Evolutionary conservation across 208 protist species (phyloP), one percentile per base, ranked within the genome.

Genomic region (Wallacemonas sp.): DNA sequence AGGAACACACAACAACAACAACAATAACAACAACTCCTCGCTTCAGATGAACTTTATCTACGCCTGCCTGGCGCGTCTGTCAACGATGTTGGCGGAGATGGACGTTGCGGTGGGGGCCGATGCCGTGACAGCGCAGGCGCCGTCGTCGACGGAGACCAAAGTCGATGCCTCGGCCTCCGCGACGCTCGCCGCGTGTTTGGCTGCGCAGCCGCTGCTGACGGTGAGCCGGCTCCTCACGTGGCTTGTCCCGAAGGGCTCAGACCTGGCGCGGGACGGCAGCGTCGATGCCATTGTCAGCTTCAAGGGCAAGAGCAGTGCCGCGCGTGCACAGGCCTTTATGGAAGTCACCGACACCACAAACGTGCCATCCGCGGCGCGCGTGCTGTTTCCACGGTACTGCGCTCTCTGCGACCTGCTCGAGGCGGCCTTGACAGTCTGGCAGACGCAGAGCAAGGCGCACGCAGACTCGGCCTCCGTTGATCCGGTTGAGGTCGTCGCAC

Each of bases 261-360:
- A 52, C 26, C 58, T 83, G n/a, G 26, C 36, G 14, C 39, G 30
- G 1, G 17, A 49, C 12, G 66, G 75, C 65, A 65, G 74, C 43
- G 73, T 55, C 19, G 82, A 85, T 19, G 30, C 70, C 9, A 55
- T 65, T 1, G 78, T 88, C 33, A 70, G 72, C n/a, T 61, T 79
- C 14, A 79, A 80, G 49, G 64, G 61, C 17, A 30, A 56, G 16
- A 9, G 57, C 21, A 70, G 55, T 34, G 64, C 58, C 1, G 21
- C 56, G 2, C 68, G 73, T 36, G 52, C 52, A 27, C 52, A 58
- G 38, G 57, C 38, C 57, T 49, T 62, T 24, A 2, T 47, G 23
- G 26, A 58, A n/a, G 41, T 16, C 21, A 23, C 23, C 30, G 36
- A 44, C 1, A 43, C 14, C 47, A 60, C 32, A 6, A 24, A 16